Conservation (phyloP, 805 yeast genomes). For the Candida stauntonica region DNA sequence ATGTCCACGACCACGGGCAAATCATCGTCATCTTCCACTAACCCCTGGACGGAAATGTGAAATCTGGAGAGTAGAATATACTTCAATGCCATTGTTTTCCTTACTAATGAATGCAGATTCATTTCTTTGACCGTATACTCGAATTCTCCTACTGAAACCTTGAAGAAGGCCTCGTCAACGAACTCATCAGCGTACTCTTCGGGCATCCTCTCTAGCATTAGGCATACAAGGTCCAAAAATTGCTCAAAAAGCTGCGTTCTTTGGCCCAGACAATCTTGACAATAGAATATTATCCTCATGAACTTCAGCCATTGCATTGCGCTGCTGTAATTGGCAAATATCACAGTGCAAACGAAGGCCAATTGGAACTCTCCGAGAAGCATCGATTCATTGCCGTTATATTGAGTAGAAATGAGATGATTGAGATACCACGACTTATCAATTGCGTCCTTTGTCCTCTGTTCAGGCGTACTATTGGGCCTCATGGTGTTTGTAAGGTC, state of each 20-base stretch:
- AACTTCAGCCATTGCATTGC: conserved; percentile 60
- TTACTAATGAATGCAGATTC: conserved; percentile 18
- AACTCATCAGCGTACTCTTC: conserved; percentile 39
- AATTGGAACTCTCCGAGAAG: conserved; percentile 53
- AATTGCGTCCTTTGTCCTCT: conserved; percentile 45
- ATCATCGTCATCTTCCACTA: conserved; percentile 24
- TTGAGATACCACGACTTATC: conserved; percentile 61
- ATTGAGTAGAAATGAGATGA: conserved; percentile 27
- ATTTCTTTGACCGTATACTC: conserved; percentile 26
- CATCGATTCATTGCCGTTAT: conserved; percentile 27
- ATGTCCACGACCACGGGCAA: conserved; percentile 24
- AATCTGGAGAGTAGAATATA: conserved; percentile 13
- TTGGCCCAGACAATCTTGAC: conserved; percentile 27
- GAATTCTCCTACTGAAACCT: conserved; percentile 19
- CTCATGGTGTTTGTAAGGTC: conserved; percentile 38
- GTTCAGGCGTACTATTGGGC: conserved; percentile 33
- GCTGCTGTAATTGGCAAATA: conserved; percentile 61
- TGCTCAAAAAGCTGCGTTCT: conserved; percentile 27
- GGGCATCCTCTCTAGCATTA: conserved; percentile 40
- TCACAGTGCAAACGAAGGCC: conserved; percentile 41
- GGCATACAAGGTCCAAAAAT: conserved; percentile 30
- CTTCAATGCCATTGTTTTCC: conserved; percentile 13
- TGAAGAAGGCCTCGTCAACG: conserved; percentile 20
- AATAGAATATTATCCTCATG: conserved; percentile 38
- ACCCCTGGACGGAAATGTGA: conserved; percentile 16